phyloP scores from a whole-genome alignment of 1,284 basidiomycete genomes.

The Xerocomus amazonicus region DNA sequence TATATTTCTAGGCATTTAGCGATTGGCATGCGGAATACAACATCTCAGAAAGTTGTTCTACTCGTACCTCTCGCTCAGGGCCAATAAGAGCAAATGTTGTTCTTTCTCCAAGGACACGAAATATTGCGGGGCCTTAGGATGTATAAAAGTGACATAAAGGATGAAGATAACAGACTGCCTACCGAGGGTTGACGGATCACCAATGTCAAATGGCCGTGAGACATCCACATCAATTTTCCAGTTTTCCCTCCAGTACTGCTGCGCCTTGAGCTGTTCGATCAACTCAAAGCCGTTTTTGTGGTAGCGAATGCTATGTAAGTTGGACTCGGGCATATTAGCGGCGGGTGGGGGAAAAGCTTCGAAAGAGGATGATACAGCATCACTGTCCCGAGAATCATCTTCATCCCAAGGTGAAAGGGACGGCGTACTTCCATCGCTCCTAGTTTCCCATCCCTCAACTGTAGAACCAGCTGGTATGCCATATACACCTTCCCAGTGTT shows the following conservation, averaged over 20 bases:
- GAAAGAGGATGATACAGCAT: conserved; percentile 22
- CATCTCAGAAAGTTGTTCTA: background rate
- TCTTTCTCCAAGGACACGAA: conserved; percentile 36
- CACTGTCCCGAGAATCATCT: conserved; percentile 30
- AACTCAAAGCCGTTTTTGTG: conserved; percentile 45
- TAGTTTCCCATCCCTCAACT: conserved; percentile 40
- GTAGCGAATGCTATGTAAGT: conserved; percentile 16
- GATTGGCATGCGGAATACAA: background rate
- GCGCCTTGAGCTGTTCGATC: conserved; percentile 54
- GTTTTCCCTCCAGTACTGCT: conserved; percentile 68
- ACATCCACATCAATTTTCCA: conserved; percentile 49
- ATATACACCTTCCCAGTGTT: conserved; percentile 71
- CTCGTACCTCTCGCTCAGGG: conserved; percentile 33
- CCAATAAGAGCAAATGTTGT: conserved; percentile 26
- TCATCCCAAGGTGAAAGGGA: conserved; percentile 48
- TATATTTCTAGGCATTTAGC: conserved; percentile 47
- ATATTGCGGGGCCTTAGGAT: conserved; percentile 45
- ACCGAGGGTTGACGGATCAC: conserved; percentile 69
- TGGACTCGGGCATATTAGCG: conserved; percentile 24
- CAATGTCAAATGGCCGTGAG: conserved; percentile 51
- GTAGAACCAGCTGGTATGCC: conserved; percentile 43
- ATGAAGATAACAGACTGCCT: conserved; percentile 1
- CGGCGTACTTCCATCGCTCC: conserved; percentile 43
- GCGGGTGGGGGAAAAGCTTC: conserved; percentile 35
- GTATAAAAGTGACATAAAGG: conserved; percentile 1